These are phyloP conservation scores for Paraleonurus japonicus DNA, from an alignment of 257 asterid species.

Conservation along the genomic window DNA sequence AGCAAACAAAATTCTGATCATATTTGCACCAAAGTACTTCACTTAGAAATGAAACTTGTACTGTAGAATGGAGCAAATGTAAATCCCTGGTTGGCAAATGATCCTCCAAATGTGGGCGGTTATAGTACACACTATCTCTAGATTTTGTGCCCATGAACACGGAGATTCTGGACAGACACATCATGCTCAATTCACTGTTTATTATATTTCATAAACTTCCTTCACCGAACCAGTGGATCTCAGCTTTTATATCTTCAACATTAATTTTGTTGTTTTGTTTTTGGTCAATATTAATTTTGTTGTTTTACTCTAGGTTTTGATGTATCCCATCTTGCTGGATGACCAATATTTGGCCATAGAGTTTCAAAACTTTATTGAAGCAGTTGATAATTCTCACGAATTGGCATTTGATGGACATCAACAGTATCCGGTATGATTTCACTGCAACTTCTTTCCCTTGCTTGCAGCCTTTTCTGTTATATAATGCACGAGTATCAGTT, in stretches of 20 bases:
- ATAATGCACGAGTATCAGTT: conserved; percentile 8
- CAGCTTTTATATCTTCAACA: conserved; percentile 14
- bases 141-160: background rate
- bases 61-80: background rate
- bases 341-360: conserved; percentile 66
- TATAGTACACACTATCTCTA: conserved; percentile 1
- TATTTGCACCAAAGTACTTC: background rate
- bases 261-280: conserved; percentile 12
- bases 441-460: conserved; percentile 14
- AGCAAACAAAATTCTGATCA: background rate
- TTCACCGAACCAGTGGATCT: conserved; percentile 1
- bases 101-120: background rate
- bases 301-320: conserved; percentile 60
- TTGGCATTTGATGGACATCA: conserved; percentile 82
- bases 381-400: conserved; percentile 84
- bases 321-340: conserved; percentile 83
- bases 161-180: conserved; percentile 15
- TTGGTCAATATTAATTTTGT: conserved; percentile 7
- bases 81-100: background rate
- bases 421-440: conserved; percentile 78
- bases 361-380: conserved; percentile 83
- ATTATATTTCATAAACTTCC: conserved; percentile 16
- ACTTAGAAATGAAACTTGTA: conserved; percentile 6
- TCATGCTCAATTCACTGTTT: conserved; percentile 7
- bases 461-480: conserved; percentile 1